phyloP scores from a whole-genome alignment of 257 asterid genomes.

The Agastache rugosa region DNA sequence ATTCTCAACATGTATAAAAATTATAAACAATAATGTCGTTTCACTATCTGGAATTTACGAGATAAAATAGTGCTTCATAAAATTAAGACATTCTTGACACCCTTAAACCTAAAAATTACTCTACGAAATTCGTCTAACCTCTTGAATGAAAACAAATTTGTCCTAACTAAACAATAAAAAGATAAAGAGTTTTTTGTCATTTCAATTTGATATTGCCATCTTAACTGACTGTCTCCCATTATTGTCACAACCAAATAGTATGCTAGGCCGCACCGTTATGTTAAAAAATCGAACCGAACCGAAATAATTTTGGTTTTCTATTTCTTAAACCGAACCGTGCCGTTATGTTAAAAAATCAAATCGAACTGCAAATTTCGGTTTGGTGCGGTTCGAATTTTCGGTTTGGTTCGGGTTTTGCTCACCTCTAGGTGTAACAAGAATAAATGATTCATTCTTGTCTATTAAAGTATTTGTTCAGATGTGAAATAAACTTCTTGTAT shows the following conservation, averaged over 20 bases:
- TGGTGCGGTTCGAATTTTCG: no score
- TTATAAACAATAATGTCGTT: no score
- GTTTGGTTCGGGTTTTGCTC: no score
- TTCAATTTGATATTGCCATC: not conserved
- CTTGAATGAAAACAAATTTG: slow-evolving; percentile 22
- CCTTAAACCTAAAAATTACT: not conserved
- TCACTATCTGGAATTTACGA: no score
- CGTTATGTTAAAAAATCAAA: no score
- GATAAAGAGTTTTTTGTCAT: slow-evolving; percentile 27
- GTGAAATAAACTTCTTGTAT: not conserved
- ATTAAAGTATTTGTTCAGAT: not conserved
- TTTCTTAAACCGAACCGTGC: no score
- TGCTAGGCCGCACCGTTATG: not conserved
- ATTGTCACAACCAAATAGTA: slow-evolving; percentile 27
- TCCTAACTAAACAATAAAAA: not conserved
- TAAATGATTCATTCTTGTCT: not conserved
- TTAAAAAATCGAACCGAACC: no score
- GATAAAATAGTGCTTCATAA: not conserved
- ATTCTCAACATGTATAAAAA: no score
- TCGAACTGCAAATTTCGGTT: no score
- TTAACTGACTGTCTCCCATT: not conserved
- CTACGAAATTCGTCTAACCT: slow-evolving; percentile 27
- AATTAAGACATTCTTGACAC: not conserved
- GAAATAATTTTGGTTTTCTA: no score
- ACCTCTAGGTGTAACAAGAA: not conserved